These are phyloP conservation scores for Wickerhamiella siamensis DNA, from an alignment of 805 yeast species.

Conservation along the genomic window DNA sequence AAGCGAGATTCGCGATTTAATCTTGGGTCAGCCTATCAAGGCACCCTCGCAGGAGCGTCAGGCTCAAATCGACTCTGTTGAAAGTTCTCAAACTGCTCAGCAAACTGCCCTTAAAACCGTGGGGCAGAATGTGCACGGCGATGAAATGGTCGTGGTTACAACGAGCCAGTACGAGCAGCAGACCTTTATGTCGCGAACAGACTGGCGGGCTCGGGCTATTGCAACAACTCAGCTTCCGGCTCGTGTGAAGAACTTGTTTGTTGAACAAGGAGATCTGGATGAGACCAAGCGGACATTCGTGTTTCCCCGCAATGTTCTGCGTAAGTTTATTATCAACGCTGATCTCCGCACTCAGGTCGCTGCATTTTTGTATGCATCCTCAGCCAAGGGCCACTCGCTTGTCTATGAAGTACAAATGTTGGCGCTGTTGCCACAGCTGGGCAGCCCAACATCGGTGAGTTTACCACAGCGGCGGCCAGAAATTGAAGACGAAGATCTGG, in stretches of 20 bases:
- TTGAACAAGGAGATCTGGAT: slow-evolving; percentile 40
- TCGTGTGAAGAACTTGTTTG: slow-evolving; percentile 61
- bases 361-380: slow-evolving; percentile 64
- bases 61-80: slow-evolving; percentile 34
- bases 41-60: slow-evolving; percentile 84
- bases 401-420: slow-evolving; percentile 67
- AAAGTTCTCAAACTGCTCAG: slow-evolving; percentile 35
- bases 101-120: slow-evolving; percentile 67
- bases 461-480: slow-evolving; percentile 37
- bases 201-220: slow-evolving; percentile 83
- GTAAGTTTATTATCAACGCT: slow-evolving; percentile 62
- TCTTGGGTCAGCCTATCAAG: slow-evolving; percentile 82
- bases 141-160: slow-evolving; percentile 86
- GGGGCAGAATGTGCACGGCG: slow-evolving; percentile 87
- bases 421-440: slow-evolving; percentile 79
- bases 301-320: slow-evolving; percentile 67
- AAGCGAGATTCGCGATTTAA: slow-evolving; percentile 83
- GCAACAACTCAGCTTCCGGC: slow-evolving; percentile 58
- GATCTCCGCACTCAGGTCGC: slow-evolving; percentile 75
- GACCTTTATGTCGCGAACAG: slow-evolving; percentile 67
- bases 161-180: slow-evolving; percentile 80
- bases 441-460: slow-evolving; percentile 50
- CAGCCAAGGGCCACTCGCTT: slow-evolving; percentile 55
- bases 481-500: slow-evolving; percentile 25
- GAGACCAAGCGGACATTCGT: slow-evolving; percentile 53